Percentiles rank a stretch among this genome's conserved stretches.
Conservation (phyloP, 2,329 filamentous ascomycete genomes). For the Trichoderma gracile region DNA sequence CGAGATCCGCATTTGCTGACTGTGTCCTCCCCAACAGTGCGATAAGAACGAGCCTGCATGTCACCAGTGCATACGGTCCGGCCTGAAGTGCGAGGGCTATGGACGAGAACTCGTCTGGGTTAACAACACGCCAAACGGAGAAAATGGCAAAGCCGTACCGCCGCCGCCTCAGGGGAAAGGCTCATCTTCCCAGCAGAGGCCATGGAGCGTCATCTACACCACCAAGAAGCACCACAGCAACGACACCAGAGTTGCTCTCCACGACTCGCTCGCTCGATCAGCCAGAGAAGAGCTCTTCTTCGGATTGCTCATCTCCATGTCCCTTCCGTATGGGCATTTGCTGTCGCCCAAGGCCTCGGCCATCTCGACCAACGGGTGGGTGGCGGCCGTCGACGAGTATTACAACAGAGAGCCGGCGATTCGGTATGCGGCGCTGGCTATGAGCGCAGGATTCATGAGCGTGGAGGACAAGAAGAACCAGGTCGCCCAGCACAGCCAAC, state of each 20-base stretch:
- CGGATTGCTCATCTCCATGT: slow-evolving; percentile 26
- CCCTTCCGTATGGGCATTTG: slow-evolving; percentile 26
- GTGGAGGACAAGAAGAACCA: slow-evolving; percentile 28
- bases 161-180: not conserved
- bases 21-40: slow-evolving; percentile 1
- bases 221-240: slow-evolving; percentile 2
- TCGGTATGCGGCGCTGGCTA: slow-evolving; percentile 29
- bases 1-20: not conserved
- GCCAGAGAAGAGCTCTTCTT: slow-evolving; percentile 30
- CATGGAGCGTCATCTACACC: slow-evolving; percentile 21
- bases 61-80: slow-evolving; percentile 22
- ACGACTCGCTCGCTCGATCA: slow-evolving; percentile 25
- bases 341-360: slow-evolving; percentile 20
- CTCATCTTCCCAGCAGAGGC: not conserved
- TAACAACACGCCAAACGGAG: slow-evolving; percentile 21
- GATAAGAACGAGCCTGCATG: slow-evolving; percentile 21
- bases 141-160: slow-evolving; percentile 1
- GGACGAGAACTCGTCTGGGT: slow-evolving; percentile 26
- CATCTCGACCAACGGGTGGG: slow-evolving; percentile 30
- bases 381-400: slow-evolving; percentile 28
- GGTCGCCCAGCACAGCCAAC: slow-evolving; percentile 28
- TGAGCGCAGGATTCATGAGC: slow-evolving; percentile 30
- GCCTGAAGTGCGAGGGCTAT: slow-evolving; percentile 24
- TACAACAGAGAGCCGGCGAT: slow-evolving; percentile 29
- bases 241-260: slow-evolving; percentile 5